These are phyloP conservation scores for Gastrolobium villosum DNA, from an alignment of 306 rosid species.

Conservation along the genomic window DNA sequence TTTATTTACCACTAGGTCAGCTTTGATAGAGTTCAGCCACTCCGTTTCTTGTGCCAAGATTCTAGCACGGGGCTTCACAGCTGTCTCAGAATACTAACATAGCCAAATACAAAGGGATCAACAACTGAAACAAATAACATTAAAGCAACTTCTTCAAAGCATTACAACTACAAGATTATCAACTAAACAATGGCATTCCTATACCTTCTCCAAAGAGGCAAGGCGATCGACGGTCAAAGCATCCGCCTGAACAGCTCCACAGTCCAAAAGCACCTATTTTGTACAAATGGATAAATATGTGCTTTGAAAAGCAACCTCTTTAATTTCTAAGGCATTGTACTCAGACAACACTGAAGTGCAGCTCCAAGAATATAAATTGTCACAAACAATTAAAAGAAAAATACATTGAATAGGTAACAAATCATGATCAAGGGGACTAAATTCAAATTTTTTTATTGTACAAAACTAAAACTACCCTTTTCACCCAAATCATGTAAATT, in stretches of 20 bases:
- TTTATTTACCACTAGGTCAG: slow-evolving; percentile 87
- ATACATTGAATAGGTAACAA: slow-evolving; percentile 19
- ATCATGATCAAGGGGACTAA: background rate
- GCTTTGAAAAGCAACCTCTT: slow-evolving; percentile 1
- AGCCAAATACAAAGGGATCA: slow-evolving; percentile 39
- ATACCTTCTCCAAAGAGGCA: slow-evolving; percentile 94
- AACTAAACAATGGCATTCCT: background rate
- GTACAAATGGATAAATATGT: slow-evolving; percentile 30
- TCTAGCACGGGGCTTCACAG: slow-evolving; percentile 79
- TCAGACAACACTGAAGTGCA: background rate
- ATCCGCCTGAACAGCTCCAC: slow-evolving; percentile 99
- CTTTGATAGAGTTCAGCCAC: slow-evolving; percentile 91
- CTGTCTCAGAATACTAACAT: slow-evolving; percentile 87
- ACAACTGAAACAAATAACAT: slow-evolving; percentile 14
- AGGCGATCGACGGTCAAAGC: slow-evolving; percentile 98
- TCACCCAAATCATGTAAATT: background rate
- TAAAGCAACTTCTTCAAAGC: background rate
- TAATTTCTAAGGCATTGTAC: slow-evolving; percentile 1
- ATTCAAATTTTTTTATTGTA: background rate
- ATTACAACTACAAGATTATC: slow-evolving; percentile 20
- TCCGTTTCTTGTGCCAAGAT: slow-evolving; percentile 80
- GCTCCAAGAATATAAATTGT: slow-evolving; percentile 20
- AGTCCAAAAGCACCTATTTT: slow-evolving; percentile 83
- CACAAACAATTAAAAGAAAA: slow-evolving; percentile 17
- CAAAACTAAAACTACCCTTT: slow-evolving; percentile 19